These are phyloP conservation scores for Zygosaccharomyces rouxii DNA, from an alignment of 805 yeast genomes.

Conservation along the genomic window DNA sequence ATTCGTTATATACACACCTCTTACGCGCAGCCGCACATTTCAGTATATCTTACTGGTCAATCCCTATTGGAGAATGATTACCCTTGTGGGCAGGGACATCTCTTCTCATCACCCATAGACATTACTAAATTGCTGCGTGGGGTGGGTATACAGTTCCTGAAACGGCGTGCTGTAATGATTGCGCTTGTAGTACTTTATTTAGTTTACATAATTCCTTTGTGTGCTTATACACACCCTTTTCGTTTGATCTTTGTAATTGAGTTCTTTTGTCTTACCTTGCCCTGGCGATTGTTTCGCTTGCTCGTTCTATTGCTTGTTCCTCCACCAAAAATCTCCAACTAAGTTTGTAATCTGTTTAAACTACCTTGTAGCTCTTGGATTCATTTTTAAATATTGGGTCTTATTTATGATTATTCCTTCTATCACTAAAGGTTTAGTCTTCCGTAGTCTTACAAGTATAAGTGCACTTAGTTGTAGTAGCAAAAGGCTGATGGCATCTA, in stretches of 20 bases:
- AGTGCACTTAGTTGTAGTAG: neutral
- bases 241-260: too few species aligned
- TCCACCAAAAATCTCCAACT: constrained; percentile 13
- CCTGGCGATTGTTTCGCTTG: too few species aligned
- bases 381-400: neutral
- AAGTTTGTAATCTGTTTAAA: constrained; percentile 6
- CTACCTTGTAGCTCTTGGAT: too few species aligned
- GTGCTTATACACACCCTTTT: neutral
- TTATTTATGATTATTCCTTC: neutral
- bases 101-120: too few species aligned
- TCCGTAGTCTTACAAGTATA: neutral
- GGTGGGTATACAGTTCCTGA: neutral
- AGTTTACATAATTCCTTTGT: too few species aligned
- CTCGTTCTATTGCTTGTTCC: too few species aligned
- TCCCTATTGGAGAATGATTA: neutral
- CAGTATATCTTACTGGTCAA: constrained; percentile 1
- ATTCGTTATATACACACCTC: too few species aligned
- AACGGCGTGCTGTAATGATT: neutral
- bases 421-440: neutral
- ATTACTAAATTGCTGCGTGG: neutral
- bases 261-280: too few species aligned
- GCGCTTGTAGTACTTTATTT: neutral
- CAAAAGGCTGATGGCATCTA: constrained; percentile 3
- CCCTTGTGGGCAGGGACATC: too few species aligned
- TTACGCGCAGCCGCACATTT: too few species aligned